Base-by-base conservation (phyloP, 805 yeast species). In the Kuraishia ogatae region DNA sequence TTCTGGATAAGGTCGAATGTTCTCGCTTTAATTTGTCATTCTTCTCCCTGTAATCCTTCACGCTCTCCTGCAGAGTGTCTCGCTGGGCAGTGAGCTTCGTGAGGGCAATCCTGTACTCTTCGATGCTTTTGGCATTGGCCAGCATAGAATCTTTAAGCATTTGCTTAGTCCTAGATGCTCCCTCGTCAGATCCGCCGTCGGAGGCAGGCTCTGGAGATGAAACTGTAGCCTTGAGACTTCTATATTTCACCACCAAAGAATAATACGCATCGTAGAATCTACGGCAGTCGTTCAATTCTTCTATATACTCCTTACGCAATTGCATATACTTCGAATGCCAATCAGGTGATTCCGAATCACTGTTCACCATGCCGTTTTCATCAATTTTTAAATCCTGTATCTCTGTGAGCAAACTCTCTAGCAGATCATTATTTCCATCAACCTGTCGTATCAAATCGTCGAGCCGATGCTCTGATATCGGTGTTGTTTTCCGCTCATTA, bases 231-330 rank as follows among this genome's bases (percentile, higher is more conserved):
- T 60, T 64, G 50, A 68, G 57, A 19, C 58, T 58, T 17, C 65
- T 58, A 54, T 71, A 71, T 55, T 70, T 69, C 39, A 63, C 53
- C 28, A 67, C 64, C 19, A 72, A 58, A 56, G 61, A 62, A 43
- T 67, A 60, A 57, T 72, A 73, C 10, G 69, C 67, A 50, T 68
- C 60, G 56, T 69, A 70, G 52, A 72, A 64, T 3, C 54, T 55
- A 56, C 65, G 66, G 20, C 66, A 63, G 22, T 60, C 65, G 24
- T 58, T 59, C 26, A 71, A 57, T 55, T 73, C 75, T 2, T 60
- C 60, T 2, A 71, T 56, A 54, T 66, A 70, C 39, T 67, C 69
- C 19, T 59, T 51, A 55, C 62, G 61, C 48, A 73, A 58, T 24
- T 60, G 53, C 2, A 61, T 48, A 54, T 66, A 72, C 51, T 61